A percentile compares a stretch with the other conserved stretches of the same genome.
Evolutionary conservation across 2,329 filamentous ascomycete genomes (phyloP).

Genomic region (Talaromyces sp.): DNA sequence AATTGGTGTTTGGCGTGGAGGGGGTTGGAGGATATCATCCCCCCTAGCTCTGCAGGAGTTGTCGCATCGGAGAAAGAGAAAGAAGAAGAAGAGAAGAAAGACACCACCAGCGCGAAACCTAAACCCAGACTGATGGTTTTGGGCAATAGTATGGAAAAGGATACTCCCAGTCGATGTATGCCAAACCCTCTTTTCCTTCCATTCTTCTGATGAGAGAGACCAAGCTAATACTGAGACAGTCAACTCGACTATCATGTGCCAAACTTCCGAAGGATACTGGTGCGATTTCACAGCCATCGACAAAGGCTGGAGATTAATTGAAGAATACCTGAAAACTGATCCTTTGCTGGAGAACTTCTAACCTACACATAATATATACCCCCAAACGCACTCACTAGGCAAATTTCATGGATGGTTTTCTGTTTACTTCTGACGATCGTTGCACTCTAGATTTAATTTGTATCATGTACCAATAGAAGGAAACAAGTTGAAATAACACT

Average conservation of each 20-base stretch:
- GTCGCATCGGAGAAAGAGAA: background rate
- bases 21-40: background rate
- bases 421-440: background rate
- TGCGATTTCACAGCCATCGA: background rate
- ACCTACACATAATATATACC: too few species aligned
- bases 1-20: conserved; percentile 9
- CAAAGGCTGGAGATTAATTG: background rate
- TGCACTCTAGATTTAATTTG: background rate
- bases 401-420: background rate
- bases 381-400: background rate
- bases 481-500: background rate
- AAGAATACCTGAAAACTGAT: background rate
- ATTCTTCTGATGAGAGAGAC: too few species aligned
- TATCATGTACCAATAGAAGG: background rate
- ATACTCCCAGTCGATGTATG: background rate
- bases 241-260: background rate
- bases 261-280: background rate
- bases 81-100: background rate
- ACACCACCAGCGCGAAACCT: background rate
- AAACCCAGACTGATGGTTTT: background rate
- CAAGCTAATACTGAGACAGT: background rate
- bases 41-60: background rate
- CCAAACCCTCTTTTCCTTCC: too few species aligned
- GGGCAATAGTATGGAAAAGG: background rate
- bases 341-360: conserved; percentile 3